These are phyloP conservation scores for Peterozyma xylosa DNA, from an alignment of 805 yeast species.

Conservation along the genomic window DNA sequence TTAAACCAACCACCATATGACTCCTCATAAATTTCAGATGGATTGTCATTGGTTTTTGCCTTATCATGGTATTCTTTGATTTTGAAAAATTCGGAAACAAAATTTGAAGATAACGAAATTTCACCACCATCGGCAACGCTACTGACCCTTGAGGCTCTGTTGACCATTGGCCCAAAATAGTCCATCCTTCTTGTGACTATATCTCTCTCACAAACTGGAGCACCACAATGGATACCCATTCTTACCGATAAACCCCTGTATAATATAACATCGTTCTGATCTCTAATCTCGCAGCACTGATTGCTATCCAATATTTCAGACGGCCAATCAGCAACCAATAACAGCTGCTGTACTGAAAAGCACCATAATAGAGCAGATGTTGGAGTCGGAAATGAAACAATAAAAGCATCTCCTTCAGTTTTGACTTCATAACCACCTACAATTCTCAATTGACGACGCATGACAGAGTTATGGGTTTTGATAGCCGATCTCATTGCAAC, in stretches of 20 bases:
- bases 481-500: constrained; percentile 95
- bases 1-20: constrained; percentile 35
- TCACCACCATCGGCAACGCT: constrained; percentile 99
- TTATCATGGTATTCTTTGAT: constrained; percentile 41
- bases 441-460: constrained; percentile 88
- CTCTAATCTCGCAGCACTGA: constrained; percentile 78
- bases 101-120: constrained; percentile 79
- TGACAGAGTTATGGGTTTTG: constrained; percentile 84
- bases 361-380: constrained; percentile 91
- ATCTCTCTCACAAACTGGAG: constrained; percentile 93
- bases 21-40: constrained; percentile 35
- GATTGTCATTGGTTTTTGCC: constrained; percentile 21
- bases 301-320: constrained; percentile 77
- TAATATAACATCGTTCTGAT: constrained; percentile 46
- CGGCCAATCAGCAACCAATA: constrained; percentile 89
- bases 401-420: constrained; percentile 98
- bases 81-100: constrained; percentile 61
- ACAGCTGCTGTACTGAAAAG: constrained; percentile 80
- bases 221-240: constrained; percentile 99
- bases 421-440: constrained; percentile 98
- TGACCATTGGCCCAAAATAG: constrained; percentile 98
- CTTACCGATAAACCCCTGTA: constrained; percentile 90
- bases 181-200: constrained; percentile 96
- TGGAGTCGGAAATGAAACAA: constrained; percentile 94
- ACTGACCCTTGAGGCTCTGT: constrained; percentile 86